phyloP scores from a whole-genome alignment of 371 early-diverging fungal genomes.

The Batkoa obscura region DNA sequence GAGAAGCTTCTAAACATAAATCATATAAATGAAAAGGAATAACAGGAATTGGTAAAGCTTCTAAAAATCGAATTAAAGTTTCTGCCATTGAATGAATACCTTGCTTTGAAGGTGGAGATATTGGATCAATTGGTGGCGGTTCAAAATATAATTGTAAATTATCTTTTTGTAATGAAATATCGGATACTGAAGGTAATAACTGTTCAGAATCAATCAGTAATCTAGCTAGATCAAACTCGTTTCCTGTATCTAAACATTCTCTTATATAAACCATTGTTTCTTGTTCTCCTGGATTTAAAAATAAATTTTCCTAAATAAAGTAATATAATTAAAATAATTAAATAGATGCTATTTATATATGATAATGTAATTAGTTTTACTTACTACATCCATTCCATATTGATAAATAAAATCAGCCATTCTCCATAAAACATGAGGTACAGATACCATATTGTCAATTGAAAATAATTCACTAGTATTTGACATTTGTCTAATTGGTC shows the following conservation, averaged over 20 bases:
- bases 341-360: too few species aligned
- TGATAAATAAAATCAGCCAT: constrained; percentile 59
- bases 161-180: constrained; percentile 4
- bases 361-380: too few species aligned
- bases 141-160: constrained; percentile 5
- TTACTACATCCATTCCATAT: constrained; percentile 34
- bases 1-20: constrained; percentile 37
- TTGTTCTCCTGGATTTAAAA: constrained; percentile 44
- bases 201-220: constrained; percentile 23
- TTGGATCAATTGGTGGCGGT: constrained; percentile 6
- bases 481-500: constrained; percentile 18
- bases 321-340: too few species aligned
- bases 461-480: not conserved
- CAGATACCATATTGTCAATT: constrained; percentile 23
- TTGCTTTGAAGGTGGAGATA: constrained; percentile 1
- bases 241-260: constrained; percentile 66
- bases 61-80: constrained; percentile 46
- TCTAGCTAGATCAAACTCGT: constrained; percentile 35
- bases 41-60: constrained; percentile 53
- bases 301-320: constrained; percentile 47
- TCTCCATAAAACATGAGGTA: constrained; percentile 64
- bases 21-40: constrained; percentile 39
- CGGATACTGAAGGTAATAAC: not conserved
- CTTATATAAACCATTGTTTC: constrained; percentile 39
- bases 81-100: constrained; percentile 67